A percentile compares a stretch with the other conserved stretches of the same genome.
Evolutionary conservation across 352 stramenopile species (phyloP).

Genomic region (Phytophthora hibernalis): DNA sequence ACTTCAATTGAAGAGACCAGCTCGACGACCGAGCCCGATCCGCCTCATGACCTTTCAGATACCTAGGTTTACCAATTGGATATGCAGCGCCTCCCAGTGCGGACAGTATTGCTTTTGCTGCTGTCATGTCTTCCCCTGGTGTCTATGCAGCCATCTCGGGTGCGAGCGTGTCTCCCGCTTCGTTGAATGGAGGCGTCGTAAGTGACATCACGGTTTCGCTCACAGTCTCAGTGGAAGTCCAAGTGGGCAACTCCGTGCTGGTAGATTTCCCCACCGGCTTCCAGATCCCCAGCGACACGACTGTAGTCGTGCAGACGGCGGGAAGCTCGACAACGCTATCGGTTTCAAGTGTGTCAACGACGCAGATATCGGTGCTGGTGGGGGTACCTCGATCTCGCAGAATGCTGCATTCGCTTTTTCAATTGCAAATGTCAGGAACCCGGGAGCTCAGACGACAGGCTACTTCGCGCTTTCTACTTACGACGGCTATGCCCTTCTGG

Average conservation of each 20-base stretch:
- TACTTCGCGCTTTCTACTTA: slow-evolving; percentile 36
- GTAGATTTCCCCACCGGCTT: slow-evolving; percentile 48
- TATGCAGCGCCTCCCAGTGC: slow-evolving; percentile 12
- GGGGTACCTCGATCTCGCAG: slow-evolving; percentile 27
- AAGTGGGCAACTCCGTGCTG: slow-evolving; percentile 28
- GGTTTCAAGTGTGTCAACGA: slow-evolving; percentile 25
- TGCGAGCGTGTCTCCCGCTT: slow-evolving; percentile 33
- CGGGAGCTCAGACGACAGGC: slow-evolving; percentile 23
- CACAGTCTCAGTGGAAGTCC: slow-evolving; percentile 32
- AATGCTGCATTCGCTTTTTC: slow-evolving; percentile 36
- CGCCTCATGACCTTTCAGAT: slow-evolving; percentile 15
- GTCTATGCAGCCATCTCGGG: slow-evolving; percentile 29
- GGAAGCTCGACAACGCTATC: slow-evolving; percentile 39
- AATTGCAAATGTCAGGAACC: slow-evolving; percentile 43
- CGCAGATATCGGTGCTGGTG: slow-evolving; percentile 32
- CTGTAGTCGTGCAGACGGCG: slow-evolving; percentile 14
- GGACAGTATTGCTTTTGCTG: slow-evolving; percentile 1
- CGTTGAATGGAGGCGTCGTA: slow-evolving; percentile 27
- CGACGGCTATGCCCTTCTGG: slow-evolving; percentile 20
- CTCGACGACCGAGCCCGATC: background rate
- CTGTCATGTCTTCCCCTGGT: background rate
- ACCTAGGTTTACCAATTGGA: slow-evolving; percentile 5
- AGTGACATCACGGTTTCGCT: slow-evolving; percentile 40
- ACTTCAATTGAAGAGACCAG: background rate
- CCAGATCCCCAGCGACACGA: slow-evolving; percentile 21